These are phyloP conservation scores for Phanerochaete carnosa DNA, from an alignment of 768 basidiomycete genomes.

Conservation along the genomic window DNA sequence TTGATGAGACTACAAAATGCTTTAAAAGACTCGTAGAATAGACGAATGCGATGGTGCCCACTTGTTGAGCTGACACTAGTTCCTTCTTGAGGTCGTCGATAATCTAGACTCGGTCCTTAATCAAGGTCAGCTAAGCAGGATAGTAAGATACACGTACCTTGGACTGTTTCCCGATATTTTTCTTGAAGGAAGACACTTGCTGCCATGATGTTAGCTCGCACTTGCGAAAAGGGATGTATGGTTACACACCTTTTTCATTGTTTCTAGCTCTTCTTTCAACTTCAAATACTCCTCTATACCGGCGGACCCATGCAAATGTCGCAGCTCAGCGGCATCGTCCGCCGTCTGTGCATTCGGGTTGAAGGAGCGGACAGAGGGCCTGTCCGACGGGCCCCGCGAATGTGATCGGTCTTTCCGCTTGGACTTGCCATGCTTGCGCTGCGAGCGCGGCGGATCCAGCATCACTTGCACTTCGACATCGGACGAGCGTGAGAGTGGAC, in stretches of 20 bases:
- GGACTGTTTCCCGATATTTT: conserved; percentile 22
- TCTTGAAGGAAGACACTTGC: conserved; percentile 21
- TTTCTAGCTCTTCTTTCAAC: conserved; percentile 24
- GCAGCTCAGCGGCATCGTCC: not conserved
- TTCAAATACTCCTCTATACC: conserved; percentile 16
- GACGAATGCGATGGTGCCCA: not conserved
- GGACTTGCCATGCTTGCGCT: conserved; percentile 1
- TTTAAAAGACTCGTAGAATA: not conserved
- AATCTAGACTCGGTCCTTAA: not conserved
- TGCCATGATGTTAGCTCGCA: not conserved
- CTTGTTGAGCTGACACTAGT: conserved; percentile 16
- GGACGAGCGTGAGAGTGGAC: not conserved
- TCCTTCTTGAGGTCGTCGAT: conserved; percentile 26
- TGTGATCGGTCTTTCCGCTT: conserved; percentile 34
- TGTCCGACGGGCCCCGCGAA: conserved; percentile 29
- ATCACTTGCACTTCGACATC: conserved; percentile 7
- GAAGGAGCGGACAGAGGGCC: conserved; percentile 19
- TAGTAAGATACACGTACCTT: conserved; percentile 17
- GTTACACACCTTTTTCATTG: conserved; percentile 19
- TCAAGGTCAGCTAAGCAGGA: not conserved
- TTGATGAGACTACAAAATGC: conserved; percentile 15
- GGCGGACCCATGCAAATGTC: not conserved
- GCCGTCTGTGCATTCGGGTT: conserved; percentile 18
- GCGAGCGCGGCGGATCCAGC: conserved; percentile 14
- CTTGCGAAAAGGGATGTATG: not conserved